Percentiles rank a stretch among this genome's conserved stretches.
Evolutionary conservation across 208 protist genomes (phyloP).

Genomic region (Vickermania spadyakhi): DNA sequence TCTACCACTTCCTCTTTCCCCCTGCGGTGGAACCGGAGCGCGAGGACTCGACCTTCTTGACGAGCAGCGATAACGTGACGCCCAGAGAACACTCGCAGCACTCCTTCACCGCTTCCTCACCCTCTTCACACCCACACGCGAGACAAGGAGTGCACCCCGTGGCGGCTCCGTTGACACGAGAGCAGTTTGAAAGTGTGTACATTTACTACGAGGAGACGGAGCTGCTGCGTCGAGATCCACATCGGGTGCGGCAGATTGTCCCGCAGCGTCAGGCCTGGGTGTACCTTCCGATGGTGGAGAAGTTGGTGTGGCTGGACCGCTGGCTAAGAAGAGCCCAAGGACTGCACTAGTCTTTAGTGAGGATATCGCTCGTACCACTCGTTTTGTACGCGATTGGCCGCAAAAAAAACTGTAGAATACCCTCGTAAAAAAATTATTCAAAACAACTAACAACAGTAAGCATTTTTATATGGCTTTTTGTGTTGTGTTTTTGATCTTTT

Average conservation of each 20-base stretch:
- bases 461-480: no score
- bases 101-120: neutral
- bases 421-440: no score
- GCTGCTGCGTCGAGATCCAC: constrained; percentile 39
- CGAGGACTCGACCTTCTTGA: neutral
- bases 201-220: constrained; percentile 48
- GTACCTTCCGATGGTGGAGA: constrained; percentile 58
- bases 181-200: constrained; percentile 41
- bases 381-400: no score
- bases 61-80: neutral
- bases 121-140: neutral
- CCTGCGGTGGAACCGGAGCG: neutral
- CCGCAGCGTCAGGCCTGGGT: constrained; percentile 53
- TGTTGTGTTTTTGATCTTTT: no score
- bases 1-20: neutral
- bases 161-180: constrained; percentile 10
- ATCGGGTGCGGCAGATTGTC: constrained; percentile 43
- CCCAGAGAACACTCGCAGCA: neutral
- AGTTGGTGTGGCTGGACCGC: constrained; percentile 65
- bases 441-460: no score
- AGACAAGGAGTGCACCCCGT: neutral
- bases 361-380: no score
- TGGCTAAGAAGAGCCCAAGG: constrained; percentile 14
- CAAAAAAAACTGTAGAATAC: no score
- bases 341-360: neutral